Conservation (phyloP, 2,329 filamentous ascomycete species). For the Microcyclosporella mali region DNA sequence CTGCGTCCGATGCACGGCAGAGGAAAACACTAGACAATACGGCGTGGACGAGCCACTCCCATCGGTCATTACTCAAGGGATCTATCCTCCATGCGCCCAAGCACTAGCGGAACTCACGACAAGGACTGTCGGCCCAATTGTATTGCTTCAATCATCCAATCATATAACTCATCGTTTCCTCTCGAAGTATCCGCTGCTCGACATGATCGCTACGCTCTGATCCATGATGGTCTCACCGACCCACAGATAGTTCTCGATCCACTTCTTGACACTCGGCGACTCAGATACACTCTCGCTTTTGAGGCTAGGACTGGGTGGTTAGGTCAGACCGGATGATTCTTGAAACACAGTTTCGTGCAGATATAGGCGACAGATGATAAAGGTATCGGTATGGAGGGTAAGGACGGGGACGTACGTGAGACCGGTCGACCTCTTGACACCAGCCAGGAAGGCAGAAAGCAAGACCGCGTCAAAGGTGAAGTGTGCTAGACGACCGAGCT, state of each 20-base stretch:
- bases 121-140: too few species aligned
- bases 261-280: slow-evolving; percentile 74
- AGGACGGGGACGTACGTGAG: slow-evolving; percentile 77
- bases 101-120: background rate
- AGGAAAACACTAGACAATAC: too few species aligned
- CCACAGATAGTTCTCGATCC: slow-evolving; percentile 89
- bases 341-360: too few species aligned
- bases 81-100: background rate
- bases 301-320: slow-evolving; percentile 65
- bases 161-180: slow-evolving; percentile 59
- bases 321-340: slow-evolving; percentile 29
- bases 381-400: too few species aligned
- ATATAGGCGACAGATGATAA: too few species aligned
- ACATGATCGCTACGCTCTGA: slow-evolving; percentile 85
- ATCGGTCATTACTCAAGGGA: background rate
- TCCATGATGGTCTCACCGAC: slow-evolving; percentile 99
- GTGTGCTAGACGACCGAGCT: slow-evolving; percentile 90
- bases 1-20: too few species aligned
- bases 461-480: slow-evolving; percentile 95
- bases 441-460: slow-evolving; percentile 91
- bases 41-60: background rate
- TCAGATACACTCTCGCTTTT: slow-evolving; percentile 80
- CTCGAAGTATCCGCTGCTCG: slow-evolving; percentile 85
- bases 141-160: background rate
- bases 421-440: slow-evolving; percentile 94